phyloP scores from a whole-genome alignment of 2,329 filamentous ascomycete genomes.

The Canariomyces notabilis region DNA sequence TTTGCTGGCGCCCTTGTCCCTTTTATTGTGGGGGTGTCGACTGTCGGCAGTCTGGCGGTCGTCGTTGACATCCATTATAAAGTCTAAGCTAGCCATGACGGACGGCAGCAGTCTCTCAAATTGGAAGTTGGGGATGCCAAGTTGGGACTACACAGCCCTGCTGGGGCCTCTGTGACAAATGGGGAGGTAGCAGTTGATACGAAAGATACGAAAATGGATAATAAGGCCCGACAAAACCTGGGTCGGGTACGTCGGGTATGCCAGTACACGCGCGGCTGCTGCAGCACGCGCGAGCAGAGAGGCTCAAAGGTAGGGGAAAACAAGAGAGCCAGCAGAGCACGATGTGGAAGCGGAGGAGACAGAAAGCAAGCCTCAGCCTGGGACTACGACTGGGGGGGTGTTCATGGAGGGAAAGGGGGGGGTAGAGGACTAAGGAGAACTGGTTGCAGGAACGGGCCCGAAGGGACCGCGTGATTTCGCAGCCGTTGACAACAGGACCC shows the following conservation, averaged over 20 bases:
- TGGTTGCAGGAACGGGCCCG: slow-evolving; percentile 10
- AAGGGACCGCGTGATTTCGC: slow-evolving; percentile 9
- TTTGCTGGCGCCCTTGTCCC: slow-evolving; percentile 35
- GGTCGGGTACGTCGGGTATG: slow-evolving; percentile 13
- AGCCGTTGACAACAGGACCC: slow-evolving; percentile 14
- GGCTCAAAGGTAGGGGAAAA: slow-evolving; percentile 12
- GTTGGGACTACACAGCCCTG: slow-evolving; percentile 45
- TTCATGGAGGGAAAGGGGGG: slow-evolving; percentile 1
- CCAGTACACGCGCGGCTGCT: slow-evolving; percentile 27
- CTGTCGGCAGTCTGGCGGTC: slow-evolving; percentile 39
- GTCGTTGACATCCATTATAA: slow-evolving; percentile 54
- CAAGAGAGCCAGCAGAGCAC: slow-evolving; percentile 10
- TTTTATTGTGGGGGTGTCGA: slow-evolving; percentile 39
- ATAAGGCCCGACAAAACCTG: slow-evolving; percentile 18
- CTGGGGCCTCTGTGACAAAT: slow-evolving; percentile 32
- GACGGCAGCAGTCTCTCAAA: slow-evolving; percentile 34
- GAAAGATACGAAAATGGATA: slow-evolving; percentile 20
- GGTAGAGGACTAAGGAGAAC: slow-evolving; percentile 5
- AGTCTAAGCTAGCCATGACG: slow-evolving; percentile 51
- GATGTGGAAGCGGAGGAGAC: slow-evolving; percentile 2
- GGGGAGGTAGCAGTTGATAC: slow-evolving; percentile 26
- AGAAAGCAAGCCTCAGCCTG: slow-evolving; percentile 21
- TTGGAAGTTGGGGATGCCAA: slow-evolving; percentile 39
- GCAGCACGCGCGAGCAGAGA: slow-evolving; percentile 18
- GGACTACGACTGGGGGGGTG: slow-evolving; percentile 9